These are phyloP conservation scores for Phytophthora hybrid DNA, from an alignment of 352 stramenopile genomes.

Conservation along the genomic window DNA sequence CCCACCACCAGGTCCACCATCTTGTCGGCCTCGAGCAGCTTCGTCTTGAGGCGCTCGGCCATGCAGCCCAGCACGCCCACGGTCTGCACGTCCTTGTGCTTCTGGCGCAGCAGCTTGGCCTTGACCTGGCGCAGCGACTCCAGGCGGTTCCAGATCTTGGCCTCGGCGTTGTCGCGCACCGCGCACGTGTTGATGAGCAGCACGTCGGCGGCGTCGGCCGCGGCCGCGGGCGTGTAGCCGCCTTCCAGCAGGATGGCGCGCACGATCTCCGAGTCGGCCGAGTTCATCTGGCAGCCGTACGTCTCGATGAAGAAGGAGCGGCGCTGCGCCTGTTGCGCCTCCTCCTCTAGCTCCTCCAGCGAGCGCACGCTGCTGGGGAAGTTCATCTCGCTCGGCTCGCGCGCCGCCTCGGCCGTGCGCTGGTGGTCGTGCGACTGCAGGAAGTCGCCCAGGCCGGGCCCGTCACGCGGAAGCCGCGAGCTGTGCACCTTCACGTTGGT, in stretches of 20 bases:
- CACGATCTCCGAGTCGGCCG: slow-evolving; percentile 98
- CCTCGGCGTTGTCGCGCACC: slow-evolving; percentile 98
- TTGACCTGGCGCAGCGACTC: slow-evolving; percentile 83
- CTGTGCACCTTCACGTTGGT: slow-evolving; percentile 26
- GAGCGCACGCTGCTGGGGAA: slow-evolving; percentile 60
- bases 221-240: slow-evolving; percentile 64
- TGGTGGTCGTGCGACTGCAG: slow-evolving; percentile 55
- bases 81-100: slow-evolving; percentile 69
- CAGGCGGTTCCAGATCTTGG: slow-evolving; percentile 93
- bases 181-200: slow-evolving; percentile 99
- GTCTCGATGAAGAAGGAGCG: slow-evolving; percentile 92
- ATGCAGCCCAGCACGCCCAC: slow-evolving; percentile 99
- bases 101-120: slow-evolving; percentile 72
- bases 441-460: slow-evolving; percentile 77
- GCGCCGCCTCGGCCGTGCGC: slow-evolving; percentile 27
- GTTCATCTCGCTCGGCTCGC: slow-evolving; percentile 80
- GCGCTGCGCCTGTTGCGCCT: slow-evolving; percentile 27
- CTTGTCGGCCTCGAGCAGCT: slow-evolving; percentile 95
- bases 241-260: slow-evolving; percentile 91
- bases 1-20: slow-evolving; percentile 98
- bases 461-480: slow-evolving; percentile 51
- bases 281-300: slow-evolving; percentile 99
- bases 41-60: slow-evolving; percentile 98
- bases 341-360: slow-evolving; percentile 60
- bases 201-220: slow-evolving; percentile 90